phyloP scores from a whole-genome alignment of 371 early-diverging fungal species.

The Fennellomyces sp. region DNA sequence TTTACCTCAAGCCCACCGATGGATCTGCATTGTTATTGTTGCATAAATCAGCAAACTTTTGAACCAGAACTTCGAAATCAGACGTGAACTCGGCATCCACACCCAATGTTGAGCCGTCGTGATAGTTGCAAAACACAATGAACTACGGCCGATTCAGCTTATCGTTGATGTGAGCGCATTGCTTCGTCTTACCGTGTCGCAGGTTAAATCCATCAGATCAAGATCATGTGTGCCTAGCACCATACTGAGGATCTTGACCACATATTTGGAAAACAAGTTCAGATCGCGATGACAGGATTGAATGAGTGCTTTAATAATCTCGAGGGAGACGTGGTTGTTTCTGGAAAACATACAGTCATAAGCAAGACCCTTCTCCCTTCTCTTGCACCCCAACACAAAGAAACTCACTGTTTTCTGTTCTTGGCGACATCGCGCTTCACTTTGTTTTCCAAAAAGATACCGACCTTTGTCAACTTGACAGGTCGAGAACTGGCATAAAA shows the following conservation, averaged over 20 bases:
- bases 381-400: conserved; percentile 2
- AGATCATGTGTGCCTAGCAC: conserved; percentile 52
- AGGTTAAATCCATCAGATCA: conserved; percentile 54
- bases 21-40: conserved; percentile 38
- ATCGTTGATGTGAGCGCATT: too few relatives aligned
- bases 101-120: conserved; percentile 67
- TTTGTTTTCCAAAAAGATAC: conserved; percentile 80
- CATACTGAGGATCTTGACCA: conserved; percentile 58
- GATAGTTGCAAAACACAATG: conserved; percentile 66
- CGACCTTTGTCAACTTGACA: conserved; percentile 91
- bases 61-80: conserved; percentile 48
- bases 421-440: conserved; percentile 71
- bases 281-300: conserved; percentile 75
- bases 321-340: conserved; percentile 58
- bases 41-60: conserved; percentile 63
- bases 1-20: conserved; percentile 17
- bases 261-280: conserved; percentile 80
- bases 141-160: too few relatives aligned
- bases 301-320: conserved; percentile 76
- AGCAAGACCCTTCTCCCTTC: conserved; percentile 1
- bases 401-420: conserved; percentile 57
- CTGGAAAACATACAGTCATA: conserved; percentile 15
- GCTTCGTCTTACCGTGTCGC: conserved; percentile 64
- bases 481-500: conserved; percentile 92
- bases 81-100: conserved; percentile 66